Evolutionary conservation across 2,329 filamentous ascomycete species (phyloP), one percentile per base, ranked within the genome.

Genomic region (Aspergillus oerlinghausenensis): DNA sequence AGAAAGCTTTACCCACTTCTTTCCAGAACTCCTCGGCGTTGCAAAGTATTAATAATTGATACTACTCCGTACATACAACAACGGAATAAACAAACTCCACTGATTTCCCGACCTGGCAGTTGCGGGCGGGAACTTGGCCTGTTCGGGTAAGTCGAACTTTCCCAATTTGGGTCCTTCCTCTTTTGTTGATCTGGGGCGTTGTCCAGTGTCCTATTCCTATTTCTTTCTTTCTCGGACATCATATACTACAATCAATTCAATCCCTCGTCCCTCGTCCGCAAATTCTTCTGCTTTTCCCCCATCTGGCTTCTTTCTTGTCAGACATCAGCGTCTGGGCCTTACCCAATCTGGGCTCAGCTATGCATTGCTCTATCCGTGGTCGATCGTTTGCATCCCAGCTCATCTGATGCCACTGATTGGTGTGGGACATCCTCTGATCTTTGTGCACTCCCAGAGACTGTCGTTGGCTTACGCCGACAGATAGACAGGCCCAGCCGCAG

Each of bases 91-190:
- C 21, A 2, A 19, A 43, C 40, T 55, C 50, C 50, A 55, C 55
- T 53, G 54, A 32, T 49, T 58, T 50, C 62, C 62, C 50, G 29
- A 60, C 61, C 40, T 11, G 47, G 60, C 60, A 60, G 60, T 21
- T 58, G 50, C 56, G 53, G 62, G 65, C 68, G 67, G 65, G 65
- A 55, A 57, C 57, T 49, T 54, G 54, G 60, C 67, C 50, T 61
- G 51, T 58, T 64, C 35, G 49, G 55, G 62, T 58, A 61, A 59
- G 62, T 60, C 26, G 54, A 51, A 43, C 54, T 50, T 55, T 69
- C 64, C 63, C 67, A 57, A 66, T 65, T 64, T 57, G 65, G 64
- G 52, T 61, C 66, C 65, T 60, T 57, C 57, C 65, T 65, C 49
- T 63, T 67, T 64, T 61, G 60, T 60, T 50, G 54, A 60, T 65